A percentile compares a stretch with the other conserved stretches of the same genome.
phyloP scores from a whole-genome alignment of 192 early-diverging fungal genomes.

The Irineochytrium annulatum region DNA sequence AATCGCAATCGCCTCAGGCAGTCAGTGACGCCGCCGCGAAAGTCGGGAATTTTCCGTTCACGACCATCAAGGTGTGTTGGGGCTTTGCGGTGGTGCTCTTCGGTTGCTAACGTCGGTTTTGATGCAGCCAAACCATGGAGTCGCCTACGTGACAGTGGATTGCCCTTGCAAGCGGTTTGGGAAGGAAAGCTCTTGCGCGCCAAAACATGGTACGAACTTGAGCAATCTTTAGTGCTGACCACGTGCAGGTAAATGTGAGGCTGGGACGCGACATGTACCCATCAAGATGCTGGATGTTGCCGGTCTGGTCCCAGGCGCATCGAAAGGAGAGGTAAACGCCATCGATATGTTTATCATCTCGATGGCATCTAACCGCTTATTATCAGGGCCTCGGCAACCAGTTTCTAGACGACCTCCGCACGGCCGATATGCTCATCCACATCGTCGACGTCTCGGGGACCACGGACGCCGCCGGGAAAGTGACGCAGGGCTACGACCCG shows the following conservation, averaged over 20 bases:
- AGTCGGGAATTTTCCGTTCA: constrained; percentile 82
- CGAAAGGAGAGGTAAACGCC: constrained; percentile 47
- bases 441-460: constrained; percentile 83
- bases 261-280: constrained; percentile 65
- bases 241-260: constrained; percentile 51
- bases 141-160: constrained; percentile 62
- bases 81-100: too few relatives aligned
- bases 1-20: constrained; percentile 4
- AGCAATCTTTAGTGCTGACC: neutral
- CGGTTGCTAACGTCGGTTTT: too few relatives aligned
- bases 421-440: constrained; percentile 74
- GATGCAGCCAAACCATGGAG: constrained; percentile 43
- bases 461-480: constrained; percentile 72
- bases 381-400: constrained; percentile 67
- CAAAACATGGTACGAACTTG: constrained; percentile 58
- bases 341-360: constrained; percentile 7
- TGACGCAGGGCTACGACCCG: constrained; percentile 76
- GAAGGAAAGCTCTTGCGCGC: constrained; percentile 55
- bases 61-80: constrained; percentile 68
- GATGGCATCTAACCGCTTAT: neutral
- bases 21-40: constrained; percentile 79
- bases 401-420: constrained; percentile 76
- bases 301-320: constrained; percentile 78
- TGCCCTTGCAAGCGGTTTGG: constrained; percentile 65
- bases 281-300: constrained; percentile 77